phyloP scores from a whole-genome alignment of 164 flowering plant species.

The Malania oleifera region DNA sequence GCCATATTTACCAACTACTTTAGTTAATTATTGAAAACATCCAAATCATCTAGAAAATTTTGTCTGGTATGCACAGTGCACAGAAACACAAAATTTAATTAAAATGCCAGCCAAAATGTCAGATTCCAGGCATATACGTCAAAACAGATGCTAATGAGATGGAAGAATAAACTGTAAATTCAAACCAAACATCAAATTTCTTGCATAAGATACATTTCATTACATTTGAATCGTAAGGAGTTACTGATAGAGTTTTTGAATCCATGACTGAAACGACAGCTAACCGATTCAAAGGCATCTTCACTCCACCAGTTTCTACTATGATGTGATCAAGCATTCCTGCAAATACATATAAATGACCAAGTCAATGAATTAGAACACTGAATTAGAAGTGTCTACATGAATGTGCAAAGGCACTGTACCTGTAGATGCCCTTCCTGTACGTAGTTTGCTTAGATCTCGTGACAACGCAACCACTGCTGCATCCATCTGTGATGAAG shows the following conservation, averaged over 20 bases:
- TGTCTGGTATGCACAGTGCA: too few relatives aligned
- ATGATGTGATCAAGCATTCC: slow-evolving; percentile 98
- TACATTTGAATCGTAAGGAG: slow-evolving; percentile 90
- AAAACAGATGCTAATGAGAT: too few relatives aligned
- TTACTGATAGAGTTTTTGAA: slow-evolving; percentile 71
- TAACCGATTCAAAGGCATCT: slow-evolving; percentile 60
- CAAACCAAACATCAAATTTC: slow-evolving; percentile 8
- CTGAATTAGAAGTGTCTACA: too few relatives aligned
- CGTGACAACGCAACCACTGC: slow-evolving; percentile 74
- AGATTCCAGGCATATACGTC: neutral
- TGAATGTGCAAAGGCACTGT: neutral
- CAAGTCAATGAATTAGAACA: slow-evolving; percentile 1
- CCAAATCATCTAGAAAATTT: too few relatives aligned
- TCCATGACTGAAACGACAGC: slow-evolving; percentile 85
- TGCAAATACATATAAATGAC: slow-evolving; percentile 23
- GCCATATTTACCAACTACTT: too few relatives aligned
- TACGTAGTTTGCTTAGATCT: slow-evolving; percentile 68
- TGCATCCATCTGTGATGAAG: slow-evolving; percentile 78
- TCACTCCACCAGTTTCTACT: slow-evolving; percentile 65
- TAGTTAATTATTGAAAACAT: too few relatives aligned
- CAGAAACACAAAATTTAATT: too few relatives aligned
- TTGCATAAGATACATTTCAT: slow-evolving; percentile 5
- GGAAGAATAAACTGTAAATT: neutral
- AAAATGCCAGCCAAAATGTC: too few relatives aligned
- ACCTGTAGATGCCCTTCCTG: slow-evolving; percentile 94